Evolutionary conservation across 805 yeast genomes (phyloP).

Genomic region (Debaryomyces maramus): DNA sequence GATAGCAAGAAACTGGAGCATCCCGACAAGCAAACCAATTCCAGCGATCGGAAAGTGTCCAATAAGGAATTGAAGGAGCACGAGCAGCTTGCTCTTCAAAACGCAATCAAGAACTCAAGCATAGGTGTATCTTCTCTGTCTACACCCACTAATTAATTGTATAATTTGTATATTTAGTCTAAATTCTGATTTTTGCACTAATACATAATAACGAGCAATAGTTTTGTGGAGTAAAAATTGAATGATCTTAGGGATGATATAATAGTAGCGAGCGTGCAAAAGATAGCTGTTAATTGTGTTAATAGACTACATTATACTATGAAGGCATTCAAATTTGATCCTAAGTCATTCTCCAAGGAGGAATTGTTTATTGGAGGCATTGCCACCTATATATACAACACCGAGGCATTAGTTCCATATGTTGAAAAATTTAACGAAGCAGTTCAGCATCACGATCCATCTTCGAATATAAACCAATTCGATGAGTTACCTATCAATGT

Average conservation of each 20-base stretch:
- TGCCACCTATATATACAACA: conserved; percentile 43
- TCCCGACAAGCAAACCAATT: background rate
- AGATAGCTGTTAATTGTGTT: no score
- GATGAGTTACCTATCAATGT: conserved; percentile 37
- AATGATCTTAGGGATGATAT: background rate
- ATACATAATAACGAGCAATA: no score
- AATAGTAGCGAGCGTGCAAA: no score
- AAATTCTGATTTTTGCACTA: no score
- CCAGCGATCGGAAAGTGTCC: background rate
- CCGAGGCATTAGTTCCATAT: conserved; percentile 27
- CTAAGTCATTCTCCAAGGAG: conserved; percentile 11
- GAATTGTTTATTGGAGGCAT: conserved; percentile 45
- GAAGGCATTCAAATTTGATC: conserved; percentile 18
- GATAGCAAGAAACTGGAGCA: background rate
- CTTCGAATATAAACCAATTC: conserved; percentile 2
- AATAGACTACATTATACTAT: conserved; percentile 5
- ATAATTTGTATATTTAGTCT: no score
- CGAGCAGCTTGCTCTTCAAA: conserved; percentile 18
- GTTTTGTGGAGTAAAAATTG: conserved; percentile 1
- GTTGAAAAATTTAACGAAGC: conserved; percentile 17
- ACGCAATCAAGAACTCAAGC: conserved; percentile 16
- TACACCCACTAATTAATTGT: no score
- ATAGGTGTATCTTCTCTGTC: no score
- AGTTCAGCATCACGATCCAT: conserved; percentile 4
- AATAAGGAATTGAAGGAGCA: conserved; percentile 17